Conservation (phyloP, 192 early-diverging fungal species). For the Diversispora epigaea region DNA sequence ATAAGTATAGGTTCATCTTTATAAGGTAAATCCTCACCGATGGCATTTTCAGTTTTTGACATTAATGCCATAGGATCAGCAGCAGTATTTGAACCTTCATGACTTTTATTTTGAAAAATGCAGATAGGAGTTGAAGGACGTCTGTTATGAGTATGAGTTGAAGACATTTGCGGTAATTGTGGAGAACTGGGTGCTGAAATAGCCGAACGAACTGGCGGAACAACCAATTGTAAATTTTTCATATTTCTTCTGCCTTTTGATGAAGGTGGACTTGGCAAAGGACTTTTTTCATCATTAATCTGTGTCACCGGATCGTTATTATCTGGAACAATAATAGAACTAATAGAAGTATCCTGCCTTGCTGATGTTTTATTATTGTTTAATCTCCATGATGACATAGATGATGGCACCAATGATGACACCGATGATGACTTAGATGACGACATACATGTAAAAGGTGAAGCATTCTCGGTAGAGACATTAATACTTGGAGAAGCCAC, state of each 20-base stretch:
- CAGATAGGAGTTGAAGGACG: slow-evolving; percentile 29
- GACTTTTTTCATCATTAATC: slow-evolving; percentile 1
- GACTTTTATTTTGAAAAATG: slow-evolving; percentile 17
- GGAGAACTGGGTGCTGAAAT: slow-evolving; percentile 27
- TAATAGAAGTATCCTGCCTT: neutral
- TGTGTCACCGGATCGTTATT: neutral
- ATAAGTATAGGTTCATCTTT: slow-evolving; percentile 59
- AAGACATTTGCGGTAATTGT: slow-evolving; percentile 12
- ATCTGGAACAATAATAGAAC: neutral
- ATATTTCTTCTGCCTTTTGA: slow-evolving; percentile 15
- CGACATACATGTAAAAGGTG: neutral
- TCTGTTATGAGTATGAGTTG: slow-evolving; percentile 21
- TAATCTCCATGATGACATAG: neutral
- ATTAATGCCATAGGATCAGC: slow-evolving; percentile 27
- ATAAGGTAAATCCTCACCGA: slow-evolving; percentile 49
- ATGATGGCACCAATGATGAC: neutral
- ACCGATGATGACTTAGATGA: neutral
- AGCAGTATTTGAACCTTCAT: neutral
- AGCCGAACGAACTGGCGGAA: slow-evolving; percentile 27
- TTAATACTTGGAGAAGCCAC: slow-evolving; percentile 21
- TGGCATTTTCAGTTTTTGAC: slow-evolving; percentile 28
- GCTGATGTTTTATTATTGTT: neutral
- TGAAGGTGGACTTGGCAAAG: slow-evolving; percentile 19
- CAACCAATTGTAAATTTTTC: slow-evolving; percentile 30
- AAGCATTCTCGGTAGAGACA: neutral